Evolutionary conservation across 2,329 filamentous ascomycete genomes (phyloP), one percentile per base, ranked within the genome.

Genomic region (Botrytis deweyae): DNA sequence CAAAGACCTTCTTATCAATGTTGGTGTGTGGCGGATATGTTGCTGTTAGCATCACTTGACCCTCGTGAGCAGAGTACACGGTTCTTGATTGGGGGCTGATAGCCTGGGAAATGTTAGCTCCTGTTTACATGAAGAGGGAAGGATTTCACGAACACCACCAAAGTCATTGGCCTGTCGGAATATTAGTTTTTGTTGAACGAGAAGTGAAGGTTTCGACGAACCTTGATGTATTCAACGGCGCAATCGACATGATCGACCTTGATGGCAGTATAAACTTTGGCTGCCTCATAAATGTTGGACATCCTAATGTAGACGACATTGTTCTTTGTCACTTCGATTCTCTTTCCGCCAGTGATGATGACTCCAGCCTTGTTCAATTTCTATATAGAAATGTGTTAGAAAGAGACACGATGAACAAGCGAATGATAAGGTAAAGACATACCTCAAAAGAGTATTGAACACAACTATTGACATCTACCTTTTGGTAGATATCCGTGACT

Each of bases 21-120:
- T 68, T 78, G 42, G 74, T 73, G 9, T 49, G 42, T 29, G 75
- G 63, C 22, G 79, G 80, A 71, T 79, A 80, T 63, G 84, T 83
- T 38, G 87, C 86, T n/a, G 84, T 85, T 18, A 90, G 80, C 73
- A 85, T 82, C 58, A 90, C 80, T 78, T 90, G 87, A 29, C 87
- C 89, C 81, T 90, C 88, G 75, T 87, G 85, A 66, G 85, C 81
- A 29, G 85, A 84, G 55, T 74, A 75, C 18, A 40, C 36, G 74
- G 70, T 40, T 78, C 76, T 71, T 16, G 42, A 69, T 44, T 72
- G 42, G 69, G 70, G 52, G 79, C 78, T 20, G 76, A 77, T 16
- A 80, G 80, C 36, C 79, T 79, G 49, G 82, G 29, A 73, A 81
- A 83, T 63, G 36, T 65, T 36, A 55, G 68, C 25, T 73, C 64